Percentiles rank a stretch among this genome's conserved stretches.
phyloP scores from a whole-genome alignment of 1,284 basidiomycete species.

The Marasmius fiardii region DNA sequence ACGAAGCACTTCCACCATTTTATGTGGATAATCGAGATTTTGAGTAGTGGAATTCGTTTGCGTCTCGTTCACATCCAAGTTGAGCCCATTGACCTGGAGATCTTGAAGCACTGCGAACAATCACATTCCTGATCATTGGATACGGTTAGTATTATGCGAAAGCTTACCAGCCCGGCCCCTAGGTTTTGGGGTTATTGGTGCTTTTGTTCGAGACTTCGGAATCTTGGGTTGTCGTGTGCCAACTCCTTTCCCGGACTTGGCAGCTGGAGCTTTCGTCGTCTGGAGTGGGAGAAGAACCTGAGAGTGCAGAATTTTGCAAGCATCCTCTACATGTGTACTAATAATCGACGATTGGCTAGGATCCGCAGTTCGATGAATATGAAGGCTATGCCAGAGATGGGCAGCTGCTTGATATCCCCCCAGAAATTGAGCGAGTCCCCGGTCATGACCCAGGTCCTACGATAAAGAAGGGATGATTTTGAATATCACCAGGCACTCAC shows the following conservation, averaged over 20 bases:
- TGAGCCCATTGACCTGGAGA: slow-evolving; percentile 31
- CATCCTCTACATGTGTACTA: slow-evolving; percentile 45
- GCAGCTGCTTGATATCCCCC: slow-evolving; percentile 46
- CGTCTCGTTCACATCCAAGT: slow-evolving; percentile 39
- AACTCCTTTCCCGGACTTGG: slow-evolving; percentile 13
- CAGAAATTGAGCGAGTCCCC: slow-evolving; percentile 32
- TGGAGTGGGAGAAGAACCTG: slow-evolving; percentile 18
- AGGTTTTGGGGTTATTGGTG: slow-evolving; percentile 37
- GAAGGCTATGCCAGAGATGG: slow-evolving; percentile 65
- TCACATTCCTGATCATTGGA: slow-evolving; percentile 8
- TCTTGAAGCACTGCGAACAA: slow-evolving; percentile 28
- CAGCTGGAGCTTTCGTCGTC: slow-evolving; percentile 22
- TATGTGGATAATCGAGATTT: slow-evolving; percentile 47
- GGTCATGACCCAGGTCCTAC: slow-evolving; percentile 41
- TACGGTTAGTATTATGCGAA: neutral
- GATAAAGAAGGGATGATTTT: neutral
- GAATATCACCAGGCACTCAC: neutral
- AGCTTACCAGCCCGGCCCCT: slow-evolving; percentile 36
- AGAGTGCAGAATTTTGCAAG: slow-evolving; percentile 42
- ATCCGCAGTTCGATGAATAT: slow-evolving; percentile 52
- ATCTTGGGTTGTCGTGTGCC: slow-evolving; percentile 4
- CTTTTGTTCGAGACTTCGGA: slow-evolving; percentile 4
- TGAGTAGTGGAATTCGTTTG: slow-evolving; percentile 32
- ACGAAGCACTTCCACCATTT: slow-evolving; percentile 51
- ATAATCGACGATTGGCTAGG: slow-evolving; percentile 37